Percentiles rank a stretch among this genome's conserved stretches.
Evolutionary conservation across 2,329 filamentous ascomycete species (phyloP).

Genomic region (Colletotrichum limetticola): DNA sequence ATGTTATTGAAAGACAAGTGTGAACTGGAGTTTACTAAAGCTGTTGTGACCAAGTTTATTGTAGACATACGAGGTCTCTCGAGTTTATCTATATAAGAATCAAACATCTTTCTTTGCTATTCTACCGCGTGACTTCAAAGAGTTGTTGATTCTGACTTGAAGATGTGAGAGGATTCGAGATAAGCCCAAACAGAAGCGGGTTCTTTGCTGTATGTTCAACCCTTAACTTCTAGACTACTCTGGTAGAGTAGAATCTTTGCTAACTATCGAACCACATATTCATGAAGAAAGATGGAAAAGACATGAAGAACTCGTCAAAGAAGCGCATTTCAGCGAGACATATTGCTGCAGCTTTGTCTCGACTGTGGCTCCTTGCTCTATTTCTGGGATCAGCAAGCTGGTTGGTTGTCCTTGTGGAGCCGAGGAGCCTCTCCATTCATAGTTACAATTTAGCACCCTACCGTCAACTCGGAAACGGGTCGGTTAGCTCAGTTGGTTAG

Average conservation of each 20-base stretch:
- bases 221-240: neutral
- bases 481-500: constrained; percentile 36
- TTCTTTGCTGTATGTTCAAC: neutral
- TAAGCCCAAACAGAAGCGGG: neutral
- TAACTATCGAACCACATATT: neutral
- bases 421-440: neutral
- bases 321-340: neutral
- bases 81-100: neutral
- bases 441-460: accelerated
- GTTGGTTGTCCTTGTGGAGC: neutral
- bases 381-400: neutral
- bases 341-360: neutral
- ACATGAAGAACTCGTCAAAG: neutral
- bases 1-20: too few relatives aligned
- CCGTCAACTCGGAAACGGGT: neutral
- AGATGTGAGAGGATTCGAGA: neutral
- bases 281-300: neutral
- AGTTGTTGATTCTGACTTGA: neutral
- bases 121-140: neutral
- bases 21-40: too few relatives aligned
- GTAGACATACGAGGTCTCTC: neutral
- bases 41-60: neutral
- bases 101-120: neutral
- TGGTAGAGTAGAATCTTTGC: neutral
- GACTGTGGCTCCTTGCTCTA: neutral